Conservation (phyloP, 768 basidiomycete genomes). For the Kwoniella sp. region DNA sequence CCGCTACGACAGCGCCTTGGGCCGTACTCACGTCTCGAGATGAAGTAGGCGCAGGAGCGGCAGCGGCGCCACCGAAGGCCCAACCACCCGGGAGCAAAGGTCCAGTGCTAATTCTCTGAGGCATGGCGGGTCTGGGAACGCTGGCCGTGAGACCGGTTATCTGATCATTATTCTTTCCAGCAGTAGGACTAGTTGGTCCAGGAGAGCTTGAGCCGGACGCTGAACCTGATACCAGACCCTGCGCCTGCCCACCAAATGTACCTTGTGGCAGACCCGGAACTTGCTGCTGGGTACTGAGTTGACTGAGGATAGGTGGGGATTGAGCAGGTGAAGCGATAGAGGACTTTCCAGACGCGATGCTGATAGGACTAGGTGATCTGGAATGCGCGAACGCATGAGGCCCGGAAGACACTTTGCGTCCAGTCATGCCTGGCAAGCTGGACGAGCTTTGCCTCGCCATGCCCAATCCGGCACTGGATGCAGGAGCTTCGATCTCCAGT, state of each 20-base stretch:
- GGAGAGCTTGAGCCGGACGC: not conserved
- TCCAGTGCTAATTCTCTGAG: constrained; percentile 43
- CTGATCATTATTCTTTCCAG: not conserved
- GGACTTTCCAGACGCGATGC: constrained; percentile 24
- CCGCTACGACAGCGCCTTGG: not conserved
- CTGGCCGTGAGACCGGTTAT: not conserved
- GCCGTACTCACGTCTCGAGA: not conserved
- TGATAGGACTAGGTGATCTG: constrained; percentile 41
- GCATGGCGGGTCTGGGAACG: constrained; percentile 32
- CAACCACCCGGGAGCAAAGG: constrained; percentile 46
- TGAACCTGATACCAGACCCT: not conserved
- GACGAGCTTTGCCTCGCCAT: constrained; percentile 43
- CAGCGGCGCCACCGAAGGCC: constrained; percentile 20
- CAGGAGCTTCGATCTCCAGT: constrained; percentile 51
- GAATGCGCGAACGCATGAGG: constrained; percentile 15
- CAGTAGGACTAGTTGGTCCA: constrained; percentile 6
- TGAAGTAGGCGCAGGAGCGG: no score
- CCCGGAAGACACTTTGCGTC: constrained; percentile 11
- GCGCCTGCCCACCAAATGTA: not conserved
- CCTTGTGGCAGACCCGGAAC: not conserved
- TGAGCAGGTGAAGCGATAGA: constrained; percentile 32
- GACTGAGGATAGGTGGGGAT: constrained; percentile 42
- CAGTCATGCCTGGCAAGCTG: constrained; percentile 19
- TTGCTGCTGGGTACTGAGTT: constrained; percentile 27
- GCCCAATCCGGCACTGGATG: constrained; percentile 15